Percentiles rank a stretch among this genome's conserved stretches.
These are phyloP conservation scores for Hemileccinum impolitum DNA, from an alignment of 768 basidiomycete species.

Conservation along the genomic window DNA sequence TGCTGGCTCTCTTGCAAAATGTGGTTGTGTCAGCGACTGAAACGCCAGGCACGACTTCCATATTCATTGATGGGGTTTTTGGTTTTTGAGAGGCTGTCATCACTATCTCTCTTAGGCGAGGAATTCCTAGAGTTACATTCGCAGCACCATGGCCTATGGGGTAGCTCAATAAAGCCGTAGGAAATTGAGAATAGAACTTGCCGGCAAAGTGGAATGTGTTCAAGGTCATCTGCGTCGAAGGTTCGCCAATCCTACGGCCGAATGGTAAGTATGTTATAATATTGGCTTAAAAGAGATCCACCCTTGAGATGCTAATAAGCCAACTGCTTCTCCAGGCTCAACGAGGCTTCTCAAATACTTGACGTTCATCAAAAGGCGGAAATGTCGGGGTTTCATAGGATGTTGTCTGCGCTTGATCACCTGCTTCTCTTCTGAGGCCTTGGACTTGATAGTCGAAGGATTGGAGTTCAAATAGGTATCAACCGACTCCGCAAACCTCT, in stretches of 20 bases:
- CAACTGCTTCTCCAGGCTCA: constrained; percentile 98
- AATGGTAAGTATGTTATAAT: constrained; percentile 2
- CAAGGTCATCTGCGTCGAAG: constrained; percentile 99
- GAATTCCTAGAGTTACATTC: constrained; percentile 98
- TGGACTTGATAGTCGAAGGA: constrained; percentile 48
- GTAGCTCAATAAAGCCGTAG: constrained; percentile 2
- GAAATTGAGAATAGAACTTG: constrained; percentile 31
- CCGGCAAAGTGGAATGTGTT: constrained; percentile 99
- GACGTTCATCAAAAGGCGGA: constrained; percentile 82
- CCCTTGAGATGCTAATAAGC: constrained; percentile 96
- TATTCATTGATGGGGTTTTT: constrained; percentile 96
- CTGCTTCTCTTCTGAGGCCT: constrained; percentile 37
- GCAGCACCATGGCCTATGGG: constrained; percentile 93
- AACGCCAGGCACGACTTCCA: constrained; percentile 59
- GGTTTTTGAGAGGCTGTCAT: constrained; percentile 97
- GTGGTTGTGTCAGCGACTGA: constrained; percentile 53
- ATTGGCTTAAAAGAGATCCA: constrained; percentile 34
- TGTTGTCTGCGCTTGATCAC: constrained; percentile 43
- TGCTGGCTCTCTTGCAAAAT: constrained; percentile 89
- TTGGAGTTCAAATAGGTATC: constrained; percentile 78
- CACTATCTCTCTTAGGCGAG: constrained; percentile 96
- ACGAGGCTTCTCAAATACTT: constrained; percentile 93
- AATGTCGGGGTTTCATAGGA: constrained; percentile 51
- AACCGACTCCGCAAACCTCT: constrained; percentile 80
- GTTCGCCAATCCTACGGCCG: constrained; percentile 81